phyloP scores from a whole-genome alignment of 129 eudicot genomes.

The Escallonia rubra region DNA sequence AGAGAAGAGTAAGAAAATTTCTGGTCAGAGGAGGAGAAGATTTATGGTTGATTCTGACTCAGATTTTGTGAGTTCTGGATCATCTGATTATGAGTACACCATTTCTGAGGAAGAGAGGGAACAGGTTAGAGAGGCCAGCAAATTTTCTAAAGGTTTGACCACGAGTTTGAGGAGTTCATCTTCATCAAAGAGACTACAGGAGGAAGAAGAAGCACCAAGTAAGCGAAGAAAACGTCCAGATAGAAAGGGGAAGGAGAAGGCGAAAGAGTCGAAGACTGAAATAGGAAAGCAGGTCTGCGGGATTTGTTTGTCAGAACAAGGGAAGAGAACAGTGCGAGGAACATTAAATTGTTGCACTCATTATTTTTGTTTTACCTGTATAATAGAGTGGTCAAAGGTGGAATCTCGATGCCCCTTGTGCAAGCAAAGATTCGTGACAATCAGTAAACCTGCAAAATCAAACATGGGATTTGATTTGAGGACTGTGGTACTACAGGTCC shows the following conservation, averaged over 20 bases:
- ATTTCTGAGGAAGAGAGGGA: slow-evolving; percentile 97
- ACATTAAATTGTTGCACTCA: slow-evolving; percentile 79
- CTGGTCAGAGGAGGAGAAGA: slow-evolving; percentile 40
- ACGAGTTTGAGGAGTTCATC: slow-evolving; percentile 47
- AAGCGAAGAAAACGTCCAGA: slow-evolving; percentile 40
- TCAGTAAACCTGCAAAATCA: slow-evolving; percentile 61
- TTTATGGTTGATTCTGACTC: slow-evolving; percentile 47
- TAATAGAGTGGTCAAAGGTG: slow-evolving; percentile 98
- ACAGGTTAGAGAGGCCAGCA: slow-evolving; percentile 67
- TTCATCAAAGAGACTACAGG: slow-evolving; percentile 27
- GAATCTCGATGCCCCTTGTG: slow-evolving; percentile 96
- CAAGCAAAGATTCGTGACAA: slow-evolving; percentile 77
- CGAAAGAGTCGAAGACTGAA: slow-evolving; percentile 40
- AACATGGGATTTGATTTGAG: slow-evolving; percentile 50
- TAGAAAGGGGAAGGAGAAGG: slow-evolving; percentile 82
- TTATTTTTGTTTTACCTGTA: slow-evolving; percentile 83
- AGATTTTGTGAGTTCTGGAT: slow-evolving; percentile 52
- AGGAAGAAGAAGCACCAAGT: slow-evolving; percentile 17
- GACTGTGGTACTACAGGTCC: slow-evolving; percentile 59
- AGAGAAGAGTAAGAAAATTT: slow-evolving; percentile 28
- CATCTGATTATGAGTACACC: slow-evolving; percentile 75
- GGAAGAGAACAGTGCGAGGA: slow-evolving; percentile 66
- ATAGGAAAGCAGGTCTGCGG: slow-evolving; percentile 89
- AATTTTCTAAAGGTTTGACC: slow-evolving; percentile 39
- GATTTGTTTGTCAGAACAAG: slow-evolving; percentile 88